Base-by-base conservation (phyloP, 495 filamentous ascomycete genomes). In the Penicillium desertorum region DNA sequence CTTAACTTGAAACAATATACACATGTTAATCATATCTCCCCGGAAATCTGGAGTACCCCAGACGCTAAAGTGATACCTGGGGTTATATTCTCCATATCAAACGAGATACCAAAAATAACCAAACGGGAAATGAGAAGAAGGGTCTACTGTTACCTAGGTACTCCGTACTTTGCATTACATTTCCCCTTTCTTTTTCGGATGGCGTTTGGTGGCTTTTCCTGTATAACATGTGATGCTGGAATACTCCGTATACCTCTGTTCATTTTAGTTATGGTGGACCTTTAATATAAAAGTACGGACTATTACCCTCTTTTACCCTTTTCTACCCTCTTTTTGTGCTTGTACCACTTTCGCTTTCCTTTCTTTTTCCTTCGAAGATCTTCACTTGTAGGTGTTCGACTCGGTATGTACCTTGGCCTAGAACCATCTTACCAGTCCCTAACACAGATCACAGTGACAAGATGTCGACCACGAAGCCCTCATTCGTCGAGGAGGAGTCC, bases 401-500 rank as follows among this genome's bases (percentile, higher is more conserved):
- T 45, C 27, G 27, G 54, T 49, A 41, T 22, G 54, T 56, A 20
- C 34, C 17, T 41, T 42, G 3, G 30, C 30, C 10, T 34, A 34
- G 11, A 34, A 36, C 22, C 11, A 3, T 2, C 20, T 22, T 16
- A 12, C 29, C 29, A 10, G 1, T 39, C 9, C 11, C 25, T 55
- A 48, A 54, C 20, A 27, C 5, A 45, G 3, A 34, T 14, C 22
- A 23, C 20, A 53, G 45, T 42, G 10, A 32, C 56, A 69, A 49
- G 12, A 76, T 75, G 72, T 64, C 70, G 19, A 42, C 36, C 25
- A 57, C 60, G n/a, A 77, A 74, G 56, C 10, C 62, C 4, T 61
- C 60, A 30, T 58, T 62, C 53, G 55, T 58, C 45, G 67, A 69
- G 47, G 65, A 68, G 25, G 54, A 54, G 19, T 53, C 56, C 17